phyloP scores from a whole-genome alignment of 73 alveolate genomes.

The Tetrahymena malaccensis region DNA sequence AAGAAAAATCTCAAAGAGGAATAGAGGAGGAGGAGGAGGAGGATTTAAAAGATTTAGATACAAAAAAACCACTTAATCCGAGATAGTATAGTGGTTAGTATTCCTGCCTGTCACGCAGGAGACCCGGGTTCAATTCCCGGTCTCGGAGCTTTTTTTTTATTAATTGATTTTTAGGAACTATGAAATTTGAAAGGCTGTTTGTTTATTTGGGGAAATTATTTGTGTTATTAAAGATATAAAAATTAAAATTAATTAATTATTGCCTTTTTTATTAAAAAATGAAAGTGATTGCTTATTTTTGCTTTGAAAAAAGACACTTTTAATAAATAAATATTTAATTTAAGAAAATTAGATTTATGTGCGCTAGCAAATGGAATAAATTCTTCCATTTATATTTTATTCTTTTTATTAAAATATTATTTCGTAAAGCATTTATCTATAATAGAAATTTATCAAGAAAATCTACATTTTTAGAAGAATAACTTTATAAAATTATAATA shows the following conservation, averaged over 20 bases:
- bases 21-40: not conserved
- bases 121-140: slow-evolving; percentile 5
- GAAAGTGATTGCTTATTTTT: not conserved
- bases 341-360: not conserved
- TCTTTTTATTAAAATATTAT: not conserved
- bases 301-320: not conserved
- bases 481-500: not conserved
- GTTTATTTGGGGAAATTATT: not conserved
- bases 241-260: too few relatives aligned
- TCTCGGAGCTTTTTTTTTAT: not conserved
- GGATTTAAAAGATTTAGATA: not conserved
- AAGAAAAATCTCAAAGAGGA: too few relatives aligned
- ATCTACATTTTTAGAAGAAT: not conserved
- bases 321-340: too few relatives aligned
- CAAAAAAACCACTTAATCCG: not conserved
- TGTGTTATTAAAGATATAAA: too few relatives aligned
- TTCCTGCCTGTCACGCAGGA: slow-evolving; percentile 4
- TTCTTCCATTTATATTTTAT: not conserved
- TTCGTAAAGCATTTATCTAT: not conserved
- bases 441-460: not conserved
- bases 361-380: not conserved
- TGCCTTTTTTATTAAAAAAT: not conserved
- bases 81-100: not conserved
- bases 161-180: not conserved
- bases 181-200: not conserved